Base-by-base conservation (phyloP, 768 basidiomycete genomes). In the Lactarius trivialis region DNA sequence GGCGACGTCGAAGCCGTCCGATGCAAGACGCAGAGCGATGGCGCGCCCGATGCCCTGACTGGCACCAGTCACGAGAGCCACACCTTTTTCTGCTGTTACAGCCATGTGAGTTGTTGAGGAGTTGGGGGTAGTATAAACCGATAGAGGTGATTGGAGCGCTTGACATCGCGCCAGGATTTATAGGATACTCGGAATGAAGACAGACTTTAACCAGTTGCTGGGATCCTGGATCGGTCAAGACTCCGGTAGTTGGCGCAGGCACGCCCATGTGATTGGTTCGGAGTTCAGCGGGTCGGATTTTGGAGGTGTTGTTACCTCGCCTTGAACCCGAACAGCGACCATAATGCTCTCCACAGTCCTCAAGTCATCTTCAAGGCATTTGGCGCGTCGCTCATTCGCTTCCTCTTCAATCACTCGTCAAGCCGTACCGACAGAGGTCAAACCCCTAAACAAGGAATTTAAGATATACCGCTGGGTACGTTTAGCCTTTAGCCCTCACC, bases 381-480 rank as follows among this genome's bases (percentile, higher is more conserved):
- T 52, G 3, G 51, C 58, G 12, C 37, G 67, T 58, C 57, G 67
- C 56, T 66, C 50, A 2, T 75, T 75, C 60, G 71, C 73, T 26
- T 71, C 71, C 1, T 74, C 73, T 7, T 64, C 68, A 3, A 55
- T 68, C 9, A 68, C 70, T 34, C 58, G 63, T 5, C 74, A 73
- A 68, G 74, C 81, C 26, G 80, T 82, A 3, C 83, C 86, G 0
- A 73, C 76, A 2, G 78, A 86, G 76, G 90, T 89, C 73, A 83
- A 85, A 0, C 82, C 83, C 19, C 71, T 89, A 68, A 78, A 87
- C 70, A 98, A 98, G 79, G 89, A 94, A 75, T 98, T 99, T 82
- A 91, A 95, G 82, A 94, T 99, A 67, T 99, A 99, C 78, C 91
- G 97, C 73, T 99, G 97, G 93, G 92, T 92, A 61, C 64, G 84